A percentile compares a stretch with the other conserved stretches of the same genome.
Conservation (phyloP, 768 basidiomycete species). For the Boletus speciosus region DNA sequence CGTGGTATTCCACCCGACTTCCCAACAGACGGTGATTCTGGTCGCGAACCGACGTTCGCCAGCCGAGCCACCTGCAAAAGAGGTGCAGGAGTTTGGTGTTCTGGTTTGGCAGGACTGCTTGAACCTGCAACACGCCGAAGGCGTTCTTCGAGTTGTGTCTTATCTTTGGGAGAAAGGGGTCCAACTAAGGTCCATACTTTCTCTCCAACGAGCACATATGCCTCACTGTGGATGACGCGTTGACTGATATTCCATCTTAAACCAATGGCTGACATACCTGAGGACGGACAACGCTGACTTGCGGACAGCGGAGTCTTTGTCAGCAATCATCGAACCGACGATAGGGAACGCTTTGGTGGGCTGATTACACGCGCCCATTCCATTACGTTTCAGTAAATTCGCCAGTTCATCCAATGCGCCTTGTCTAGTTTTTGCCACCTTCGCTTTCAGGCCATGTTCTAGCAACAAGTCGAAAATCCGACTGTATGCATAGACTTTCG, state of each 20-base stretch:
- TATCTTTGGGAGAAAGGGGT: conserved; percentile 75
- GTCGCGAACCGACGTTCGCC: conserved; percentile 41
- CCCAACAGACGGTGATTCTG: conserved; percentile 45
- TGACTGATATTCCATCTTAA: conserved; percentile 4
- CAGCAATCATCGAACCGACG: conserved; percentile 77
- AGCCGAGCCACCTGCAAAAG: conserved; percentile 55
- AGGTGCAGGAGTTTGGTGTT: conserved; percentile 41
- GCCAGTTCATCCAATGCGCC: conserved; percentile 82
- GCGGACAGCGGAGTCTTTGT: conserved; percentile 85
- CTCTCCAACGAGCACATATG: conserved; percentile 79
- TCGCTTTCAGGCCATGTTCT: conserved; percentile 85
- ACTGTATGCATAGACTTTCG: conserved; percentile 91
- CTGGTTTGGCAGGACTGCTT: conserved; percentile 39
- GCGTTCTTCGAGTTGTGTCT: conserved; percentile 88
- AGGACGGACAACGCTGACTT: conserved; percentile 82
- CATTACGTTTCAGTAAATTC: conserved; percentile 73
- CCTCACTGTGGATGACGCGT: conserved; percentile 52
- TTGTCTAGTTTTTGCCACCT: conserved; percentile 89
- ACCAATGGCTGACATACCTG: conserved; percentile 49
- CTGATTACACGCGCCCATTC: conserved; percentile 72
- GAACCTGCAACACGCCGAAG: conserved; percentile 77
- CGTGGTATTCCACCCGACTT: conserved; percentile 46
- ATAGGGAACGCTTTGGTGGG: conserved; percentile 75
- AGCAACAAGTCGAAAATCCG: conserved; percentile 85
- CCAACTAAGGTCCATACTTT: conserved; percentile 82